Evolutionary conservation across 257 asterid species (phyloP), one percentile per base, ranked within the genome.

Genomic region (Nicotiana paniculata): DNA sequence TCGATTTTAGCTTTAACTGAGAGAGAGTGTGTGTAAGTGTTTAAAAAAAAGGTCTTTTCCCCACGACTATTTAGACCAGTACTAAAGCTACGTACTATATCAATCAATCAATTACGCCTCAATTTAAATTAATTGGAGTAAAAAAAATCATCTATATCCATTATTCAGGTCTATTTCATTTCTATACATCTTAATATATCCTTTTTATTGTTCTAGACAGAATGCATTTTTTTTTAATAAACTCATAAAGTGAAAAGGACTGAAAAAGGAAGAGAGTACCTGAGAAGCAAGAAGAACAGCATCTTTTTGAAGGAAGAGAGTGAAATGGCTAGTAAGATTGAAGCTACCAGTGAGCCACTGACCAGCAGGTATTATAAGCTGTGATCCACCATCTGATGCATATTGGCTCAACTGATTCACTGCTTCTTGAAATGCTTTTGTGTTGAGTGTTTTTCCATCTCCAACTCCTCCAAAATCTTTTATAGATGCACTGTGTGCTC

Each of bases 391-490:
- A 39, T 80, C 77, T 68, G 77, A 70, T 68, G 51, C 83, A 81
- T 84, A 79, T 3, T 59, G 61, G 63, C 81, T 76, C 4, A 86
- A 82, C 51, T 69, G 68, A 46, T 77, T 69, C 6, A 86, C 72
- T 15, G 89, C 89, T 61, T 75, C 85, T 64, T 59, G 82, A 61
- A 86, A 86, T 18, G 89, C 89, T 24, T 70, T 82, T 33, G 89
- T 86, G 53, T 86, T 86, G 16, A 82, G 43, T 24, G 89, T 84
- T 65, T 53, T 75, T 17, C 89, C 89, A 46, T 86, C 89, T 0
- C 89, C 89, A 10, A 86, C 82, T n/a, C 82, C 89, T 33, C 89
- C 89, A 57, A 84, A 86, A 53, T 86, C 87, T 33, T 67, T 75
- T 43, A 86, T 72, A 0, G 85, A 82, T 48, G 83, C 81, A 70